Conservation (phyloP, 2,329 filamentous ascomycete genomes). For the Drechslerella dactyloides region DNA sequence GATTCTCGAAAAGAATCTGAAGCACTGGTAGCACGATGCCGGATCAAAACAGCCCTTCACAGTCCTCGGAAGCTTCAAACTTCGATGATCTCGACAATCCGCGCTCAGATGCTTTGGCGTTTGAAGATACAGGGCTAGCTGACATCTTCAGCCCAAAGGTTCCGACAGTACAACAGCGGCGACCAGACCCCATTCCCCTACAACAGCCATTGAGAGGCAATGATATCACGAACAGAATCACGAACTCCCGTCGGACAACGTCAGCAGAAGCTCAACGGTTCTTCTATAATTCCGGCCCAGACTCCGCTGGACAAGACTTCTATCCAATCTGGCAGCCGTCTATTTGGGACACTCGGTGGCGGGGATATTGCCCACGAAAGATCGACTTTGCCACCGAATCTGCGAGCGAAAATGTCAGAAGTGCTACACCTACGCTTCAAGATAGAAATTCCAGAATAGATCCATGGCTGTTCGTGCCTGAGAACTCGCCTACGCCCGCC, state of each 20-base stretch:
- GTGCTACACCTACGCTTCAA: constrained; percentile 1
- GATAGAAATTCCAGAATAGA: not conserved
- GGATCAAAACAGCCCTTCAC: not conserved
- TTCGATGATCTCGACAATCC: not conserved
- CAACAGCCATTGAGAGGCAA: not conserved
- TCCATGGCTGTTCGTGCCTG: not conserved
- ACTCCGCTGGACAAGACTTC: not conserved
- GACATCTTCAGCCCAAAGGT: not conserved
- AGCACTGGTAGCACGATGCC: no score
- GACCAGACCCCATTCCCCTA: not conserved
- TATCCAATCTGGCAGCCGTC: constrained; percentile 2
- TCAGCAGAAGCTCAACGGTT: not conserved
- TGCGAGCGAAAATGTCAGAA: not conserved
- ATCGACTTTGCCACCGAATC: constrained; percentile 31
- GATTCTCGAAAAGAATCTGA: no score
- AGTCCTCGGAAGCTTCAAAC: not conserved
- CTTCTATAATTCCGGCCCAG: not conserved
- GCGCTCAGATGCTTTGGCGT: not conserved
- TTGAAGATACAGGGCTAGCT: not conserved
- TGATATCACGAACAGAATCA: not conserved
- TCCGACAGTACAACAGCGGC: not conserved
- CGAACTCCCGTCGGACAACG: not conserved
- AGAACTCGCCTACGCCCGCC: constrained; percentile 31
- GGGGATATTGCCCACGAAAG: constrained; percentile 20
- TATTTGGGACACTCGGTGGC: constrained; percentile 16